Evolutionary conservation across 345 rosid genomes (phyloP).

Genomic region (Populus simonii): DNA sequence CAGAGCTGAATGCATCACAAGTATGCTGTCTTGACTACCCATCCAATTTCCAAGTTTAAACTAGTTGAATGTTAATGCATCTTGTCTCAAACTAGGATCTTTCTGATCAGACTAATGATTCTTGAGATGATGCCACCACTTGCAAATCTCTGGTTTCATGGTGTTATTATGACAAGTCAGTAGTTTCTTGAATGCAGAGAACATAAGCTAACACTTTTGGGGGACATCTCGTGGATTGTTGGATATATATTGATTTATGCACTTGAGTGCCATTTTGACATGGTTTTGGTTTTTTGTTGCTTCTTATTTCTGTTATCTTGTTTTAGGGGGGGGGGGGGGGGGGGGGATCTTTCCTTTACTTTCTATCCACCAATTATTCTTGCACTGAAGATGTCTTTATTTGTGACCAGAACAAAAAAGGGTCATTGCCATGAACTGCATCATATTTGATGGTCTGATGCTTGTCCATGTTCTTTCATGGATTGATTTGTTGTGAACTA

Average conservation of each 20-base stretch:
- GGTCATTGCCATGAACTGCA: background rate
- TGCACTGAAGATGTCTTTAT: background rate
- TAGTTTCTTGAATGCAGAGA: background rate
- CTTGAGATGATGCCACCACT: background rate
- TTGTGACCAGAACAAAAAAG: background rate
- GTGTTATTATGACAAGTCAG: background rate
- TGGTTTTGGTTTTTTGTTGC: background rate
- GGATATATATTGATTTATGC: background rate
- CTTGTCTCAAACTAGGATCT: background rate
- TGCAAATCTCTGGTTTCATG: background rate
- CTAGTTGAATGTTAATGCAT: background rate
- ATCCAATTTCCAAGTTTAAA: background rate
- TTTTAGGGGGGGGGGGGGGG: no score
- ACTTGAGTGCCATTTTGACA: background rate
- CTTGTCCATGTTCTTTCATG: background rate
- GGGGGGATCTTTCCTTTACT: background rate
- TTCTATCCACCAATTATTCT: background rate
- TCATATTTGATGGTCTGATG: background rate
- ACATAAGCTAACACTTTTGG: background rate
- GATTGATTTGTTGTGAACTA: background rate
- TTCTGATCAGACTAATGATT: background rate
- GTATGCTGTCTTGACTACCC: slow-evolving; percentile 31
- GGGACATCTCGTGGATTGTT: background rate
- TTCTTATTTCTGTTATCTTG: background rate
- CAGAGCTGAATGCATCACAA: slow-evolving; percentile 98